Conservation (phyloP, 345 rosid genomes). For the Atalantia buxifolia region DNA sequence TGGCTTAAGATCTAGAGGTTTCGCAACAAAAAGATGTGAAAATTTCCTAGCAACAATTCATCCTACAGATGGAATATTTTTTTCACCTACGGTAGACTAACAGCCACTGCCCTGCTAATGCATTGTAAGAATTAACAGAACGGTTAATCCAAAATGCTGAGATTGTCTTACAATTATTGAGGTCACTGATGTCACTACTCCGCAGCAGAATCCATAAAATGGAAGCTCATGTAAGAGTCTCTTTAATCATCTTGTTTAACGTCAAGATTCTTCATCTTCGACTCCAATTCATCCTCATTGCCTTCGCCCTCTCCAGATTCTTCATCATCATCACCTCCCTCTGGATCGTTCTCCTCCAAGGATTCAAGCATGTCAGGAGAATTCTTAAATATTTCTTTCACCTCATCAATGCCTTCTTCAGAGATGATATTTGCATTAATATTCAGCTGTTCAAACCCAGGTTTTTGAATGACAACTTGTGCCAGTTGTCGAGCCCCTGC, state of each 20-base stretch:
- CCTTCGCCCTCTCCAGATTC: conserved; percentile 42
- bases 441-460: conserved; percentile 63
- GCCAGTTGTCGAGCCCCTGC: conserved; percentile 72
- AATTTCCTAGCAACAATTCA: not conserved
- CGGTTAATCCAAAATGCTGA: conserved; percentile 23
- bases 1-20: not conserved
- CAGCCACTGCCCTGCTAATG: conserved; percentile 8
- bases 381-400: conserved; percentile 64
- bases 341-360: conserved; percentile 86
- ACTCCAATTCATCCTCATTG: conserved; percentile 59
- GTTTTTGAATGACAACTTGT: conserved; percentile 52
- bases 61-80: conserved; percentile 1
- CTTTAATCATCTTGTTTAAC: conserved; percentile 45
- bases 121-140: conserved; percentile 16
- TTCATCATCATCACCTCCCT: conserved; percentile 55
- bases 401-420: conserved; percentile 82
- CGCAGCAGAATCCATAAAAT: conserved; percentile 11
- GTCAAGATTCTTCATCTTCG: conserved; percentile 68
- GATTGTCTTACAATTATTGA: conserved; percentile 15
- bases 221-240: not conserved
- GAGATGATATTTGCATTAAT: conserved; percentile 72
- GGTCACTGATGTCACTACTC: conserved; percentile 2
- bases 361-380: conserved; percentile 60
- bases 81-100: not conserved
- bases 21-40: not conserved